Percentiles rank a stretch among this genome's conserved stretches.
These are phyloP conservation scores for Heterobasidion occidentale DNA, from an alignment of 1,284 basidiomycete genomes.

Conservation along the genomic window DNA sequence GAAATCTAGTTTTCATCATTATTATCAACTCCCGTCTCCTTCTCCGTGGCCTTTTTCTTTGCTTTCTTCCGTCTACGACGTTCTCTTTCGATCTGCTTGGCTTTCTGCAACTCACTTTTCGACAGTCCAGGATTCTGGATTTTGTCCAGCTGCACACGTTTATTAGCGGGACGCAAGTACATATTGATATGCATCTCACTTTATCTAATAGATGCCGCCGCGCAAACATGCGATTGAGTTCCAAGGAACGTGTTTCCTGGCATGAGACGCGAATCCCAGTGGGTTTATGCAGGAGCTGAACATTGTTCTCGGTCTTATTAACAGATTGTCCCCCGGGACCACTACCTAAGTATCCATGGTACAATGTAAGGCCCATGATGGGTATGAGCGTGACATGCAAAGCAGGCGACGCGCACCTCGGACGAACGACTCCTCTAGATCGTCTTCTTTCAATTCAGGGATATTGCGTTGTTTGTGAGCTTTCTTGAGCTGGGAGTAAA, in stretches of 20 bases:
- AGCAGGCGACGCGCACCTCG: slow-evolving; percentile 40
- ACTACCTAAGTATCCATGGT: slow-evolving; percentile 42
- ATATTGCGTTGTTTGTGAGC: slow-evolving; percentile 51
- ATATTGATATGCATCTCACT: slow-evolving; percentile 28
- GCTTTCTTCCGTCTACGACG: slow-evolving; percentile 63
- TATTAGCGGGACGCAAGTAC: background rate
- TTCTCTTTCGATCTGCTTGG: slow-evolving; percentile 65
- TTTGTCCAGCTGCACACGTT: slow-evolving; percentile 51
- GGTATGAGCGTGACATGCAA: background rate
- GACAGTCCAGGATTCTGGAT: slow-evolving; percentile 69
- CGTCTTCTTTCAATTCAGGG: slow-evolving; percentile 63
- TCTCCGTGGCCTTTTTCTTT: slow-evolving; percentile 45
- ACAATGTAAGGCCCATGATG: background rate
- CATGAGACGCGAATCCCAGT: slow-evolving; percentile 71
- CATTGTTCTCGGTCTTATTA: slow-evolving; percentile 81
- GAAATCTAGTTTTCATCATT: background rate
- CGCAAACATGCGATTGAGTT: slow-evolving; percentile 64
- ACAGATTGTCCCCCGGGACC: slow-evolving; percentile 82
- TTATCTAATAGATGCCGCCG: slow-evolving; percentile 60
- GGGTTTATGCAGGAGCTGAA: slow-evolving; percentile 73
- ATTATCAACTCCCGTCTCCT: background rate
- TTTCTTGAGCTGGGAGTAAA: slow-evolving; percentile 64
- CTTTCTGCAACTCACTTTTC: slow-evolving; percentile 55
- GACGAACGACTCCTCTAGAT: slow-evolving; percentile 72
- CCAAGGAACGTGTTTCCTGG: slow-evolving; percentile 72